Evolutionary conservation across 352 stramenopile genomes (phyloP).

Genomic region (Globisporangium spiculum): DNA sequence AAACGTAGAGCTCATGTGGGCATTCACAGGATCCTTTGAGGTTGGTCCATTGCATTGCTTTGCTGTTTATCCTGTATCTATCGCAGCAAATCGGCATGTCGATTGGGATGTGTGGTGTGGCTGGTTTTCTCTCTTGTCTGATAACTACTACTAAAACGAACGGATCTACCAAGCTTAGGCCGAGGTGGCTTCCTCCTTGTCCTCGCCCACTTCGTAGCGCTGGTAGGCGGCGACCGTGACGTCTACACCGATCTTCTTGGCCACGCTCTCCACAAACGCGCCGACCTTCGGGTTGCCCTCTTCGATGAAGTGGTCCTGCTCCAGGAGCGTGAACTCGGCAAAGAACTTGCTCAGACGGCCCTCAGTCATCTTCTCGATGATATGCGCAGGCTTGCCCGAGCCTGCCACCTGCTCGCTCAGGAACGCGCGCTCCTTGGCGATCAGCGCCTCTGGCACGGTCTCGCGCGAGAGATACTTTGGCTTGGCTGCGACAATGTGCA

Average conservation of each 20-base stretch:
- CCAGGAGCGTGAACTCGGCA: conserved; percentile 89
- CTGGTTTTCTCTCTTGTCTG: background rate
- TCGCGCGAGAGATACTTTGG: conserved; percentile 89
- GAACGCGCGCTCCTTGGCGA: conserved; percentile 92
- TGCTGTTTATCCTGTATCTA: conserved; percentile 2
- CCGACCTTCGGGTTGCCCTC: conserved; percentile 89
- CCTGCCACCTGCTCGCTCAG: conserved; percentile 87
- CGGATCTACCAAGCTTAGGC: conserved; percentile 18
- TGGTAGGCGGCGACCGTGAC: conserved; percentile 66
- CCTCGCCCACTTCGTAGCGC: conserved; percentile 68
- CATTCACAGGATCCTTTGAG: background rate
- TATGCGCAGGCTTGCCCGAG: conserved; percentile 87
- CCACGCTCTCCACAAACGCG: conserved; percentile 62
- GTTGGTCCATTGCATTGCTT: background rate
- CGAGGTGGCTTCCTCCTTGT: conserved; percentile 38
- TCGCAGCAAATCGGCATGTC: background rate
- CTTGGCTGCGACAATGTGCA: conserved; percentile 95
- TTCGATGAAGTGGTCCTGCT: conserved; percentile 94
- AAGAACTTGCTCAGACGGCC: conserved; percentile 94
- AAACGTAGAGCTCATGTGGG: background rate
- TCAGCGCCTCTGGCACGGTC: conserved; percentile 74
- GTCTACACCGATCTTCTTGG: conserved; percentile 66
- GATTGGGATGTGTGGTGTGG: background rate
- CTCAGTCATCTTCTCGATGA: conserved; percentile 94
- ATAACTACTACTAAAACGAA: conserved; percentile 4